A percentile compares a stretch with the other conserved stretches of the same genome.
phyloP scores from a whole-genome alignment of 176 grass and related monocot genomes.

The Avena sativa region DNA sequence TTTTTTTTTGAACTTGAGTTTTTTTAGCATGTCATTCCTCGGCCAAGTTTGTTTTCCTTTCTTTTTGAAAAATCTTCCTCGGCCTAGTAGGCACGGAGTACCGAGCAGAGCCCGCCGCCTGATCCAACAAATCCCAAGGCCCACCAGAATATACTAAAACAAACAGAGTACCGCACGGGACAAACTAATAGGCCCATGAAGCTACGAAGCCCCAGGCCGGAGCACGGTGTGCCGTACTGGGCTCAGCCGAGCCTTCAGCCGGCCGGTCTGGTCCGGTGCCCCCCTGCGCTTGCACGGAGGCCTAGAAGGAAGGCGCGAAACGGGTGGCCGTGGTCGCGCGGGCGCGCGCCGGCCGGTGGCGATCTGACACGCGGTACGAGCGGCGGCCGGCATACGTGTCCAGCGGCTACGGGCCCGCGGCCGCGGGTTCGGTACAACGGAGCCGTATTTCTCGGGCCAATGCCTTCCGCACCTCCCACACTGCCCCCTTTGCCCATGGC shows the following conservation, averaged over 20 bases:
- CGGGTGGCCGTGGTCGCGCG: not conserved
- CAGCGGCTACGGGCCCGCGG: slow-evolving; percentile 16
- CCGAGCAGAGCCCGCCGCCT: too few species aligned
- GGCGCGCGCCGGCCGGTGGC: slow-evolving; percentile 32
- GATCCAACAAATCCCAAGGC: not conserved
- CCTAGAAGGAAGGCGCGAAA: not conserved
- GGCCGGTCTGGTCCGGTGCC: not conserved
- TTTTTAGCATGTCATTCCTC: too few species aligned
- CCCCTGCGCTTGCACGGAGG: not conserved
- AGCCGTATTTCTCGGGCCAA: slow-evolving; percentile 71
- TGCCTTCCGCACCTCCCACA: slow-evolving; percentile 66
- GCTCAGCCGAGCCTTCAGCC: not conserved
- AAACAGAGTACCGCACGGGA: not conserved
- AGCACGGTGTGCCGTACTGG: not conserved
- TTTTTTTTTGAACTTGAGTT: too few species aligned
- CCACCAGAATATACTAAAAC: not conserved
- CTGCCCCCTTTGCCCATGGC: slow-evolving; percentile 1
- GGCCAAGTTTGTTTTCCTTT: too few species aligned
- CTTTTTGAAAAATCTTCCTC: too few species aligned
- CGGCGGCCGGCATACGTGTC: slow-evolving; percentile 51
- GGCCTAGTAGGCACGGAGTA: too few species aligned
- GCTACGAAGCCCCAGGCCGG: not conserved
- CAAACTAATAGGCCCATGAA: not conserved
- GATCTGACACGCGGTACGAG: slow-evolving; percentile 46
- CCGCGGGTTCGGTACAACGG: slow-evolving; percentile 57